Conservation (phyloP, 768 basidiomycete species). For the Kwoniella bestiolae region DNA sequence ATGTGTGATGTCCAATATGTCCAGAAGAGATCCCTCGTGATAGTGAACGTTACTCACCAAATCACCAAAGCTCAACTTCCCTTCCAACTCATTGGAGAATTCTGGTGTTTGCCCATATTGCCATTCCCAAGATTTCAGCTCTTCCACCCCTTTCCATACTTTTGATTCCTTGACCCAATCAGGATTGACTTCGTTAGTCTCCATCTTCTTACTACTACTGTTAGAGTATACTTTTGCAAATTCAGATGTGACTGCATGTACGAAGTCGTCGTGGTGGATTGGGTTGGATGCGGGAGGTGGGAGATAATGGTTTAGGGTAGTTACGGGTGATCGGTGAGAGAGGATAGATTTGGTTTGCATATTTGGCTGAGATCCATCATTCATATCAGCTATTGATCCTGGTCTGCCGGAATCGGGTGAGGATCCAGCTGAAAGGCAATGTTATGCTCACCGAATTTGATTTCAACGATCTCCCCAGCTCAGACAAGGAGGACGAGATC, state of each 20-base stretch:
- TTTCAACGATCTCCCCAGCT: conserved; percentile 71
- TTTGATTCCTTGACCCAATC: conserved; percentile 61
- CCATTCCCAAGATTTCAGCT: conserved; percentile 90
- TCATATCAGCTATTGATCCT: neutral
- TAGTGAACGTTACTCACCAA: conserved; percentile 62
- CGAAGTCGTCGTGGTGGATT: conserved; percentile 72
- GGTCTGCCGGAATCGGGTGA: too few relatives aligned
- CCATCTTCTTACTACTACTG: conserved; percentile 13
- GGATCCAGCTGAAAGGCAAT: too few relatives aligned
- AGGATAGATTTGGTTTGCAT: conserved; percentile 84
- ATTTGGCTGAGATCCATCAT: conserved; percentile 64
- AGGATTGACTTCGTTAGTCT: conserved; percentile 60
- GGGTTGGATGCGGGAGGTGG: conserved; percentile 59
- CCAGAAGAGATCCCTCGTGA: too few relatives aligned
- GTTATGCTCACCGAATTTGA: conserved; percentile 45
- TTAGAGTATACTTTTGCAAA: conserved; percentile 62
- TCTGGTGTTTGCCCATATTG: conserved; percentile 90
- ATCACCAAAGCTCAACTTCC: conserved; percentile 59
- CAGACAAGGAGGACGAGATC: conserved; percentile 74
- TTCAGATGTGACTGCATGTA: conserved; percentile 68
- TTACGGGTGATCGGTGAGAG: conserved; percentile 90
- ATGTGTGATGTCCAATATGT: too few relatives aligned
- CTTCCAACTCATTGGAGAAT: conserved; percentile 70
- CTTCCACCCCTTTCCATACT: conserved; percentile 71
- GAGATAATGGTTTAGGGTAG: conserved; percentile 65